phyloP scores from a whole-genome alignment of 164 flowering plant species.

The Vitis rupestris region DNA sequence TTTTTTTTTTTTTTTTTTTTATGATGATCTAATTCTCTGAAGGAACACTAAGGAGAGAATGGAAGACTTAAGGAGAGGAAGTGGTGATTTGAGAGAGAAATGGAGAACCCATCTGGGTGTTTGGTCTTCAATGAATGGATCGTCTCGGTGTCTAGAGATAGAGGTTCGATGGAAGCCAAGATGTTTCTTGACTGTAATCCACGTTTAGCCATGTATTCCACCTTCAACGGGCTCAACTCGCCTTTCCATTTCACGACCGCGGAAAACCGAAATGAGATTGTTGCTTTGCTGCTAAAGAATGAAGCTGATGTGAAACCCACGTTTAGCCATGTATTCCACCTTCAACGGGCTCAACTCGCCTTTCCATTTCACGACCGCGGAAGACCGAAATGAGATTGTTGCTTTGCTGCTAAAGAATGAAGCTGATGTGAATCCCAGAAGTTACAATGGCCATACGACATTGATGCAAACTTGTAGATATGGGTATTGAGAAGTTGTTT shows the following conservation, averaged over 20 bases:
- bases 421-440: slow-evolving; percentile 94
- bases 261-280: slow-evolving; percentile 92
- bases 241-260: slow-evolving; percentile 92
- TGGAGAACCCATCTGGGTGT: slow-evolving; percentile 97
- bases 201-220: slow-evolving; percentile 82
- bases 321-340: slow-evolving; percentile 86
- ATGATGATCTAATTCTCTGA: slow-evolving; percentile 28
- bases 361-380: slow-evolving; percentile 85
- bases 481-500: slow-evolving; percentile 74
- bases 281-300: slow-evolving; percentile 78
- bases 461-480: slow-evolving; percentile 75
- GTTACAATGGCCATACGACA: slow-evolving; percentile 97
- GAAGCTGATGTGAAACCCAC: slow-evolving; percentile 96
- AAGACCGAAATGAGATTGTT: slow-evolving; percentile 93
- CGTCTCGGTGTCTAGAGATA: slow-evolving; percentile 96
- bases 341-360: slow-evolving; percentile 90
- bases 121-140: slow-evolving; percentile 90
- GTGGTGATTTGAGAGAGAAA: slow-evolving; percentile 11
- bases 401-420: slow-evolving; percentile 87
- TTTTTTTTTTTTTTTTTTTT: not conserved
- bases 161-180: slow-evolving; percentile 86
- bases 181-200: slow-evolving; percentile 92
- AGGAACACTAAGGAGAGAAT: not conserved
- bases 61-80: slow-evolving; percentile 12
- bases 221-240: slow-evolving; percentile 86